Evolutionary conservation across 2,329 filamentous ascomycete species (phyloP), one percentile per base, ranked within the genome.

Genomic region (Teratosphaeria viscida): DNA sequence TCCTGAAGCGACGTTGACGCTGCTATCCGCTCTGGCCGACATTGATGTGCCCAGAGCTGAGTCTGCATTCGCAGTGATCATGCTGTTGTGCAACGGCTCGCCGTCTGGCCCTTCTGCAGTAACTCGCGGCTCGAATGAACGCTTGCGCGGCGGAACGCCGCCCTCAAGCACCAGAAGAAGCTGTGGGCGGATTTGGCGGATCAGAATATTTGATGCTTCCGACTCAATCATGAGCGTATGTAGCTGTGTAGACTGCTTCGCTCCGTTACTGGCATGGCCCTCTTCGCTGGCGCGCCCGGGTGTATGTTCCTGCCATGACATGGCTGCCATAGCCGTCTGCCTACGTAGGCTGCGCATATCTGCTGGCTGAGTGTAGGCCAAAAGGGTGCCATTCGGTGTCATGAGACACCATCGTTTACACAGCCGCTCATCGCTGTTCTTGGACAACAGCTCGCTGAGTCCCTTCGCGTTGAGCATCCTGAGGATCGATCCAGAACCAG

Each of bases 301-400:
- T 35, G 66, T 61, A 58, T 78, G 70, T 55, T 79, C 77, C 67
- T 78, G 79, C 78, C 78, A 80, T 10, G 74, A 74, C 62, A 79
- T 75, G 26, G 77, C 77, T 8, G 79, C 74, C 55, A 79, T 67
- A 6, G 78, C 77, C 26, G 77, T 77, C 64, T 79, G 77, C 59
- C 78, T 77, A 49, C 78, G 76, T 35, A 80, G 71, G 61, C 78
- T 75, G 61, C 76, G 75, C 65, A 78, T 77, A 62, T 79, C 73
- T n/a, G 75, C 72, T 12, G 77, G 77, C 26, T 75, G 75, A 19
- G 74, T 78, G 66, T 80, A 78, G 52, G 78, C 77, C 56, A 81
- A 70, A 23, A 81, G 67, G 2, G 77, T 79, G 62, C 78, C 78
- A 64, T 79, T 80, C 26, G 77, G 76, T 34, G 78, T 79, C 75